A percentile compares a stretch with the other conserved stretches of the same genome.
Conservation (phyloP, 164 flowering plant genomes). For the Saururus chinensis region DNA sequence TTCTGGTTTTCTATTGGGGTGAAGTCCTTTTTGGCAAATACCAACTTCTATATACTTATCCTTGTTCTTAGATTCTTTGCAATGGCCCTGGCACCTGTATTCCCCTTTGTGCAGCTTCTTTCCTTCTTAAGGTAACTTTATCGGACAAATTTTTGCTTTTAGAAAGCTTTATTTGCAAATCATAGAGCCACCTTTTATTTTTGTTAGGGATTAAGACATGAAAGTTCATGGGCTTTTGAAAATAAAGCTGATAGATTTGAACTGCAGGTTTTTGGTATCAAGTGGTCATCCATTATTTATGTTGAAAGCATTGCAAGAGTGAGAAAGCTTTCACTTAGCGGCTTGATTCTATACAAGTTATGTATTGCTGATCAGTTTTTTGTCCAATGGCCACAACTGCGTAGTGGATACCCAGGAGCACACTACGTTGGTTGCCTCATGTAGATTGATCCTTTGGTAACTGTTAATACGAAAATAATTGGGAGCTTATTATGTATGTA, state of each 20-base stretch:
- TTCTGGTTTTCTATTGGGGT: background rate
- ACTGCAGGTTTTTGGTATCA: constrained; percentile 66
- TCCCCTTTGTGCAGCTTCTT: constrained; percentile 72
- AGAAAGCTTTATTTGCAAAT: background rate
- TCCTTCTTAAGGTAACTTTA: constrained; percentile 61
- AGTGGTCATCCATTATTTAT: constrained; percentile 71
- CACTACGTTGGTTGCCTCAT: constrained; percentile 69
- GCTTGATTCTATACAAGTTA: constrained; percentile 73
- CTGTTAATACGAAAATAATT: no score
- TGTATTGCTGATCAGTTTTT: constrained; percentile 76
- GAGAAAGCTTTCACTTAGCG: constrained; percentile 73
- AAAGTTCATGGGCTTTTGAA: background rate
- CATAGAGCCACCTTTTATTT: background rate
- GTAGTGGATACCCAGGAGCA: constrained; percentile 60
- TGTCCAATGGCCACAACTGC: constrained; percentile 93
- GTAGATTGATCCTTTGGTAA: constrained; percentile 17
- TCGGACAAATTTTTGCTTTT: background rate
- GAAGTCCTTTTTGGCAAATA: background rate
- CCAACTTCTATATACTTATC: background rate
- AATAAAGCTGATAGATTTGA: background rate
- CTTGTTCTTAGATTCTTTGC: constrained; percentile 59
- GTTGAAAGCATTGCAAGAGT: constrained; percentile 96
- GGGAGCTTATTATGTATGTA: no score
- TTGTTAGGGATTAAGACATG: no score
- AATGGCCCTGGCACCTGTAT: constrained; percentile 98